Evolutionary conservation across 441 rosid species (phyloP).

Genomic region (Erysimum pusillum): DNA sequence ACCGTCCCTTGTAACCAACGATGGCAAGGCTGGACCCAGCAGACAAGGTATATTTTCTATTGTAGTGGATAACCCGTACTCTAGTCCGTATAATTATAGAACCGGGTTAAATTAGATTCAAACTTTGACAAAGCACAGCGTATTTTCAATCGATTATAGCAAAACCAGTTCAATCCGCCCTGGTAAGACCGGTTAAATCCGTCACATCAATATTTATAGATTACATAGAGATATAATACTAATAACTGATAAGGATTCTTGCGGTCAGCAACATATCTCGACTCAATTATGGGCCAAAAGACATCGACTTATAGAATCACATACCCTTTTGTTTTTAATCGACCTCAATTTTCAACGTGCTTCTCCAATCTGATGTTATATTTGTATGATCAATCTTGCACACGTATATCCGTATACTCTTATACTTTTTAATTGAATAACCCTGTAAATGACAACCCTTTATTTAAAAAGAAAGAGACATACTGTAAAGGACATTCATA

Average conservation of each 20-base stretch:
- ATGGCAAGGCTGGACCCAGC: background rate
- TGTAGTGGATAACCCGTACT: background rate
- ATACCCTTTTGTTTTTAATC: background rate
- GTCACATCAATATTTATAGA: background rate
- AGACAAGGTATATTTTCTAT: too few relatives aligned
- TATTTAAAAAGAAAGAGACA: too few relatives aligned
- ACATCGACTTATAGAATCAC: background rate
- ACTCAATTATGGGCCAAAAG: background rate
- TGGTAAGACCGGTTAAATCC: background rate
- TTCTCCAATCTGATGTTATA: background rate
- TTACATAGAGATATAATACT: too few relatives aligned
- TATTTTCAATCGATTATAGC: background rate
- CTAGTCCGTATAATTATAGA: background rate
- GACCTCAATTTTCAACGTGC: background rate
- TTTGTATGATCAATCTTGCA: constrained; percentile 1
- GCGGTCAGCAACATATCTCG: background rate
- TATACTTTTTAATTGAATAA: background rate
- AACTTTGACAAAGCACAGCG: background rate
- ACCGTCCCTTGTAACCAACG: background rate
- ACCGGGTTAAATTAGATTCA: background rate
- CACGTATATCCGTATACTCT: constrained; percentile 2
- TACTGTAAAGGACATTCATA: too few relatives aligned
- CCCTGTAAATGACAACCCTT: background rate
- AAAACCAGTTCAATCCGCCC: background rate
- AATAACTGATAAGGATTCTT: background rate